Base-by-base conservation (phyloP, 768 basidiomycete genomes). In the Mycena crocata region DNA sequence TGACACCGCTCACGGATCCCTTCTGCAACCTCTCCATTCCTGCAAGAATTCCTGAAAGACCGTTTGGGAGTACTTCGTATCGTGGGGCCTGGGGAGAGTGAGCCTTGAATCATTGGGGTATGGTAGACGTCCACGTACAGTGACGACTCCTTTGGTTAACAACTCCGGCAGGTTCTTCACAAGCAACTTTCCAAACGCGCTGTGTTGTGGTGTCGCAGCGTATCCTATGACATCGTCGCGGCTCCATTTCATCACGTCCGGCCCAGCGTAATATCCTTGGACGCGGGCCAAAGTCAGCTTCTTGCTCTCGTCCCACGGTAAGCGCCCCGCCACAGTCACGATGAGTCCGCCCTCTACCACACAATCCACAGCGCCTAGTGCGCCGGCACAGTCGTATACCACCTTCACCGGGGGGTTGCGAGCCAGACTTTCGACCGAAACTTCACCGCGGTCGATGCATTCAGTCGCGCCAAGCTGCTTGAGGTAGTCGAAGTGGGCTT, bases 1-100 rank as follows among this genome's bases (percentile, higher is more conserved):
- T 82, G 37, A 77, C 73, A 3, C 80, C 81, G 60, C 80, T 79
- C 32, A 82, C 79, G 66, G 74, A 72, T 28, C 79, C 78, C 7
- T 73, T 69, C 64, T 75, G 70, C 68, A 84, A 73, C 49, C 78
- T 74, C 73, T 75, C 75, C 50, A 84, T 67, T 32, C 76, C 83
- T 26, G 72, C 64, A 39, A 71, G 72, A 64, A 84, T 79, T 19
- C 78, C 82, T 31, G 73, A 75, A 30, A 84, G 76, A 21, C 83
- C 83, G 15, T 76, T 75, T 0, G 79, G 74, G 21, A 84, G 52
- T 31, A 76, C 62, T 58, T 83, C 82, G 17, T 80, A 73, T n/a
- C 68, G 67, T 72, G 83, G 83, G 8, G 82, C 80, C 81, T 83
- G 51, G 14, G 17, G 24, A 19, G n/a, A 17, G 17, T 31, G 5